Evolutionary conservation across 1,284 basidiomycete species (phyloP), one percentile per base, ranked within the genome.

Genomic region (Schizopora paradoxa): DNA sequence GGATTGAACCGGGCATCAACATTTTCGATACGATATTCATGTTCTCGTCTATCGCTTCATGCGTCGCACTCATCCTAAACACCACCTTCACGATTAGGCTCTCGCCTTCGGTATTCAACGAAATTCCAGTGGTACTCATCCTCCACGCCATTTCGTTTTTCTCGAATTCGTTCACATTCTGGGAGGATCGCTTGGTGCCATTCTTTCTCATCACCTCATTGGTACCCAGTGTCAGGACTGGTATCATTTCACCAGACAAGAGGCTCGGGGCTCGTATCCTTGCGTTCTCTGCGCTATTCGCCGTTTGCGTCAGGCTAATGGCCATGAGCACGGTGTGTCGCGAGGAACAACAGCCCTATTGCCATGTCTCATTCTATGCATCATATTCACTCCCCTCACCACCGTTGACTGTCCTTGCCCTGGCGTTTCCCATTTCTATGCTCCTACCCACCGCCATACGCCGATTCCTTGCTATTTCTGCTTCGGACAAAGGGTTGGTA

Each of bases 161-260:
- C 8, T 93, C 91, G 19, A 99, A 98, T 68, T 96, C 92, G 0
- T 96, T 91, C 68, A 89, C 89, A 25, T 80, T 99, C 61, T 97
- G 92, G 88, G 96, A 99, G 73, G 94, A 98, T 61, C 76, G 77
- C 27, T 71, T 91, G 43, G 73, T 88, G 5, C 76, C 79, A 2
- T 93, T 83, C 71, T 74, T 96, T 42, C 68, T 85, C 41, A 63
- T 83, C 40, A 75, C 86, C 10, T 72, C 83, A 35, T 63, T 88
- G 27, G 65, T 77, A 19, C 73, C 83, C 0, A 67, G 72, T 49
- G 66, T 82, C 54, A 63, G 82, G 2, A 67, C 68, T 16, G 85
- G 86, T 0, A 66, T 86, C 31, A 67, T 71, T 1, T 84, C 86
- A 0, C 84, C 87, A 0, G 82, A 79, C 4, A 54, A 74, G 0